Base-by-base conservation (phyloP, 768 basidiomycete species). In the Termitomyces sp. region DNA sequence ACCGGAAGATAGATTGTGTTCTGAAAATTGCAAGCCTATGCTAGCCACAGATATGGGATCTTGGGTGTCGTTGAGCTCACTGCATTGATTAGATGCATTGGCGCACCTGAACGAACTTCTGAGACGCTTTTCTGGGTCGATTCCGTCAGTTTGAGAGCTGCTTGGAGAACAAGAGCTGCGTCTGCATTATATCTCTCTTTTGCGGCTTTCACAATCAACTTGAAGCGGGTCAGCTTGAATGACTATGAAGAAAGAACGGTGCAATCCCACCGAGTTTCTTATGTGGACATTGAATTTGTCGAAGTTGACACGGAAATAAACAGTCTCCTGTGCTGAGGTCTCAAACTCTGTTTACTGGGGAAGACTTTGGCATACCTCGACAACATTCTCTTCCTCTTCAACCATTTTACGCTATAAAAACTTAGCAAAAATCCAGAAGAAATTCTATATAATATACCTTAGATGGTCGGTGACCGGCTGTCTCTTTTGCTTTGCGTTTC, bases 251-350 rank as follows among this genome's bases (percentile, higher is more conserved):
- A 30, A 18, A 33, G 38, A 49, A 18, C 28, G 14, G 60, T 41
- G 56, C n/a, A 35, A 49, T 65, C 84, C 8, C 64, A 93, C 93
- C 68, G 87, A 79, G 74, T 97, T 96, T 46, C 96, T 88, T 55
- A 97, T 84, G 65, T 92, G 87, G 35, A 93, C 77, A 64, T 89
- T 86, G 72, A 95, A 96, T 66, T 84, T 89, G 64, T 94, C 88
- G 68, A 87, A 91, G 74, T 98, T 98, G 50, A 98, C 82, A 50
- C 91, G 84, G 69, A 97, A 91, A 71, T 87, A 86, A 36, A 92
- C 82, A 3, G 77, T 77, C 18, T 90, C 84, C 87, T 94, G 59
- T 7, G 32, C 54, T 3, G 50, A 43, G 46, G 60, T 50, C 51
- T 62, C 5, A 67, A 50, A 43, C 61, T 47, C 66, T 40, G 57